Conservation (phyloP, 768 basidiomycete genomes). For the Cystoderma amianthinum region DNA sequence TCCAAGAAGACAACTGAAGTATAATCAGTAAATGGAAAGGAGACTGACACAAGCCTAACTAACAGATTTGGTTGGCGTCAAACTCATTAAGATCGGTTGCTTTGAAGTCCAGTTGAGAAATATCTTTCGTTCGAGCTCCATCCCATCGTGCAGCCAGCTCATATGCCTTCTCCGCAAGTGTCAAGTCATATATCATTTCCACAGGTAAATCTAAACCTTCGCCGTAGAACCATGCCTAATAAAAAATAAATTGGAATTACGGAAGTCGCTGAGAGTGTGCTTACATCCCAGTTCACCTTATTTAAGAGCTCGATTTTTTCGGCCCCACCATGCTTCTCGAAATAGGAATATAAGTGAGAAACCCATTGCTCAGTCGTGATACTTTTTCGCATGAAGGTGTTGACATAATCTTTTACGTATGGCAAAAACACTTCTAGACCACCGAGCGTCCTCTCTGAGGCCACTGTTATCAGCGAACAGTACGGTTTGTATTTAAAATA, state of each 20-base stretch:
- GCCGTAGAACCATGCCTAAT: conserved; percentile 76
- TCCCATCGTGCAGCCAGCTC: conserved; percentile 73
- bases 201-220: conserved; percentile 71
- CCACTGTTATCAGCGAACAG: too few species aligned
- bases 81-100: conserved; percentile 54
- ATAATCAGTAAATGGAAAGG: not conserved
- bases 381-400: conserved; percentile 74
- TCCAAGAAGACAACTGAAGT: conserved; percentile 76
- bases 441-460: conserved; percentile 65
- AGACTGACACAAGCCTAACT: too few species aligned
- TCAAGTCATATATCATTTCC: conserved; percentile 66
- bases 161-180: conserved; percentile 65
- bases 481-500: not conserved
- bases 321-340: conserved; percentile 43
- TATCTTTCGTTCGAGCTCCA: conserved; percentile 42
- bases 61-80: conserved; percentile 73
- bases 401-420: conserved; percentile 78
- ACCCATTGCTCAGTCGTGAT: conserved; percentile 86
- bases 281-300: conserved; percentile 71
- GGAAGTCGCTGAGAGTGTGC: conserved; percentile 11
- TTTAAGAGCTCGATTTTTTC: conserved; percentile 63
- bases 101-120: conserved; percentile 46
- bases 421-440: conserved; percentile 80
- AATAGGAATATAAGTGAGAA: conserved; percentile 69
- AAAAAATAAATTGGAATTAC: not conserved